Base-by-base conservation (phyloP, 495 filamentous ascomycete species). In the Haplographium delicatum region DNA sequence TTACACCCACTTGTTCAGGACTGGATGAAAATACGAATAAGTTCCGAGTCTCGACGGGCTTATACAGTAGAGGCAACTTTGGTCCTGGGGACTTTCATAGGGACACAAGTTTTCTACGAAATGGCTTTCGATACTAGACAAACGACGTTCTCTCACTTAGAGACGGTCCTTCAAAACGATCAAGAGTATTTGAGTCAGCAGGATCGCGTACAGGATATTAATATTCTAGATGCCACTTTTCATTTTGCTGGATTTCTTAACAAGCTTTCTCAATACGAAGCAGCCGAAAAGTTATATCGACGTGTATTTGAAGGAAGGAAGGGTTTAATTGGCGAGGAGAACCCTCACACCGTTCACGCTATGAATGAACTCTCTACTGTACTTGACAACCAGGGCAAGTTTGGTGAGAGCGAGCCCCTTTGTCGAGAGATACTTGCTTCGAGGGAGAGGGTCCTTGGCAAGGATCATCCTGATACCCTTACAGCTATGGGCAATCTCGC, bases 241-340 rank as follows among this genome's bases (percentile, higher is more conserved):
- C 46, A 16, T 6, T 49, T 51, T 33, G 42, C 48, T 34, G 6
- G 4, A 6, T 47, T 59, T 6, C 25, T 43, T 8, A 5, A 11
- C 7, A 38, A 18, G 5, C 55, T 42, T 20, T 44, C 49, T 18
- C 37, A 25, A 6, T 45, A 58, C 45, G 5, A 20, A 11, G 45
- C 68, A 34, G 64, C 64, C 1, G 63, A 66, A 40, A 20, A 47
- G 11, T 34, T 62, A n/a, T 50, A 53, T 15, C 19, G 46, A 20
- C 31, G 16, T 28, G 53, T 52, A 1, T 28, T 60, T 5, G 46
- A 53, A 16, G 40, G 19, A 30, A 53, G 49, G 15, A 22, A 40
- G 13, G 6, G 13, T 31, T 31, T 13, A 31, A 6, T 31, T 31
- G 38, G 33, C 6, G 22, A 20, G 19, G 19, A n/a, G 22, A 41